Percentiles rank a stretch among this genome's conserved stretches.
Evolutionary conservation across 1,284 basidiomycete species (phyloP).

Genomic region (Pseudozyma flocculosa): DNA sequence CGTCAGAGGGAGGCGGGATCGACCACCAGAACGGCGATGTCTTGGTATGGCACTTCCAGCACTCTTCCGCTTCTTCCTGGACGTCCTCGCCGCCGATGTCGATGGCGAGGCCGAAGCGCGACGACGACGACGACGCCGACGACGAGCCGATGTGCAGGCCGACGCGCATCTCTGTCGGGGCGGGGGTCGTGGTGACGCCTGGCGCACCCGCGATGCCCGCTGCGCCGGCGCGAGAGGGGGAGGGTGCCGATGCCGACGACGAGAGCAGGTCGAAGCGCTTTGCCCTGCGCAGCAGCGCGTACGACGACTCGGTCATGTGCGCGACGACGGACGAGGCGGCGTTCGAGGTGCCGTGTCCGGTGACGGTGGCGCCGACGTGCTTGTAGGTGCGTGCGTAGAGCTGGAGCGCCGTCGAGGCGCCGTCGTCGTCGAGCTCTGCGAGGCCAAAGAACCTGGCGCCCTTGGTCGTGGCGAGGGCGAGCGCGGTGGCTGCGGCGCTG

Average conservation of each 20-base stretch:
- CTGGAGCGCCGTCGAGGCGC: conserved; percentile 80
- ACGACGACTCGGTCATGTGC: conserved; percentile 31
- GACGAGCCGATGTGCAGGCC: background rate
- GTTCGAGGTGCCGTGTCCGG: background rate
- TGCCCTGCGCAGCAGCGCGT: conserved; percentile 45
- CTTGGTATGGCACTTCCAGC: background rate
- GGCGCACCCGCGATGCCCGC: background rate
- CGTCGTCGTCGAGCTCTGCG: conserved; percentile 74
- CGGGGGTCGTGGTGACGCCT: background rate
- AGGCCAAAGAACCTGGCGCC: conserved; percentile 69
- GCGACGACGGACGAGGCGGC: conserved; percentile 1
- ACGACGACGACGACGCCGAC: background rate
- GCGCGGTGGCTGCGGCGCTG: no score
- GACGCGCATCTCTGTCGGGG: background rate
- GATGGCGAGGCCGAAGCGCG: no score
- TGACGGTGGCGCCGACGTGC: conserved; percentile 62
- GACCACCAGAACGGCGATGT: background rate
- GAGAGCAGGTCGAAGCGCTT: conserved; percentile 35
- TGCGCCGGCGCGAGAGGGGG: background rate
- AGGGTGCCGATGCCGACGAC: background rate
- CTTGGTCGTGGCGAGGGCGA: conserved; percentile 65
- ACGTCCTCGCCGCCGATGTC: background rate
- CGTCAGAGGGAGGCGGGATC: no score
- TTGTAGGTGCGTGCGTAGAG: conserved; percentile 81
- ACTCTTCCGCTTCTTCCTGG: background rate